Conservation (phyloP, 2,329 filamentous ascomycete genomes). For the Alternaria longipes region DNA sequence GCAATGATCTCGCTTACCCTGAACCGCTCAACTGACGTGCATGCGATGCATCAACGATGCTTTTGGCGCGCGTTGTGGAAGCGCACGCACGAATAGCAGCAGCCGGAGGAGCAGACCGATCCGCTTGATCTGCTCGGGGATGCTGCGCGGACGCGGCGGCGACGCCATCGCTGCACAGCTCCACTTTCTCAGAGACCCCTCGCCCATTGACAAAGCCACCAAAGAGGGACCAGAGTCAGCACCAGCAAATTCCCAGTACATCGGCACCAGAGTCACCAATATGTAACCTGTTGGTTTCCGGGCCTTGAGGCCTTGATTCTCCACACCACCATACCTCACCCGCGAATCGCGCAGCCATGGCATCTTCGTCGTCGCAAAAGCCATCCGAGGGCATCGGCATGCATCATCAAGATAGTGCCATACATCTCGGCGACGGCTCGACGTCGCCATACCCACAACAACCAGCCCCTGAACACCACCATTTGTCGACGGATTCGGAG, state of each 20-base stretch:
- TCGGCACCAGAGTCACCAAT: not conserved
- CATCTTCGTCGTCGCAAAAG: slow-evolving; percentile 24
- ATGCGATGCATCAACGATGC: slow-evolving; percentile 2
- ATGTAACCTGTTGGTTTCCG: not conserved
- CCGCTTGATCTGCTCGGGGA: slow-evolving; percentile 16
- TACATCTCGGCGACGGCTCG: slow-evolving; percentile 26
- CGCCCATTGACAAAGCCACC: slow-evolving; percentile 4
- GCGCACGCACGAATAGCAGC: slow-evolving; percentile 6
- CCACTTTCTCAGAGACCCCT: slow-evolving; percentile 6
- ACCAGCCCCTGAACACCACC: not conserved
- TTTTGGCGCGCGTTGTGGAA: not conserved
- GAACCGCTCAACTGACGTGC: not conserved
- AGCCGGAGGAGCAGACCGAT: not conserved
- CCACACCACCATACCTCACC: not conserved
- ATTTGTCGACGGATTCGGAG: slow-evolving; percentile 1
- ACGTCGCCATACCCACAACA: slow-evolving; percentile 16
- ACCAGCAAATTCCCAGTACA: not conserved
- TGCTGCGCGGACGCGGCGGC: slow-evolving; percentile 10
- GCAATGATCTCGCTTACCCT: slow-evolving; percentile 1
- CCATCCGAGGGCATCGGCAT: slow-evolving; percentile 21
- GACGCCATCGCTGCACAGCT: slow-evolving; percentile 7
- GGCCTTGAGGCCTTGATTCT: not conserved
- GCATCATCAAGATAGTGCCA: slow-evolving; percentile 37
- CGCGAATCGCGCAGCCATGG: slow-evolving; percentile 9
- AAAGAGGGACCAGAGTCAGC: slow-evolving; percentile 1